Base-by-base conservation (phyloP, 106 monocot species). In the Platanthera guangdongensis region DNA sequence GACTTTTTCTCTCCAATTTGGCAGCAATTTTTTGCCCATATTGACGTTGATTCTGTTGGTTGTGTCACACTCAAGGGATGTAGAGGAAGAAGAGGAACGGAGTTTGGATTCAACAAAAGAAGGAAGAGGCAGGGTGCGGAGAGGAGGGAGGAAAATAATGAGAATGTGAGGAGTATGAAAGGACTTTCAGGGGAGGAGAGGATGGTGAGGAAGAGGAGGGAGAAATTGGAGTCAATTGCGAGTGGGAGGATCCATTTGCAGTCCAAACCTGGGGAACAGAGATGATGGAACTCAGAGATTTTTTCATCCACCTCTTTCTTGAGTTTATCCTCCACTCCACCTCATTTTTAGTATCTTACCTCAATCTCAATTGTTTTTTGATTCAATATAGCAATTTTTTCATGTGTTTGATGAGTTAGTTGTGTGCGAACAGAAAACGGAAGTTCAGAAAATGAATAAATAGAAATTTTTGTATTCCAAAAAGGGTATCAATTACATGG, bases 101-200 rank as follows among this genome's bases (percentile, higher is more conserved):
- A 93, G 90, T 81, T 84, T 86, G 80, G 90, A 81, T 76, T 93
- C 93, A 71, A 88, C 83, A 57, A 71, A 57, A 79, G 59, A 50
- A 8, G 80, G 78, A 67, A 68, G 68, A 50, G 69, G 77, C 47
- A 53, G 51, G 74, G 73, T 52, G 52, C 10, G 48, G 71, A 65
- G 21, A 78, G 39, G 71, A 50, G 39, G 79, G 72, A 60, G 28
- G 51, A 28, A 72, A 76, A 55, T 77, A 77, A 75, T 12, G 77
- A 57, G 68, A 62, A 74, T 53, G 60, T 65, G 67, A 57, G 76
- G 80, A 76, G 5, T 52, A 21, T 55, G 50, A 47, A 53, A 22
- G 64, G 46, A 47, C 47, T 13, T 60, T 46, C 9, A 25, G 77
- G 82, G 77, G 80, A 75, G 14, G 80, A 57, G 65, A 75, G 74